Base-by-base conservation (phyloP, 1,284 basidiomycete species). In the Neolentinus lepideus region DNA sequence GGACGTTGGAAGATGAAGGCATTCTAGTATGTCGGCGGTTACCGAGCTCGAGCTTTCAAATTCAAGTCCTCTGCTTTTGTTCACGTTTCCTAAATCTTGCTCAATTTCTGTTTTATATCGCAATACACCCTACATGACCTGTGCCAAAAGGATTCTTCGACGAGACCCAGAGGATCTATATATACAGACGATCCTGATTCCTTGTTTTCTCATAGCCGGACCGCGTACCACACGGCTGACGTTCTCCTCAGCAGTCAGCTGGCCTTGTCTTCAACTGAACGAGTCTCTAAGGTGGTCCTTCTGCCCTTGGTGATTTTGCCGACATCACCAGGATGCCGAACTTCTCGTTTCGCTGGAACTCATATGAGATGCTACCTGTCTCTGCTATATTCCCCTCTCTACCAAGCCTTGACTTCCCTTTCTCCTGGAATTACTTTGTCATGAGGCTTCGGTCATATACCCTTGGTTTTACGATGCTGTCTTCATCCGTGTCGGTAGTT, bases 1-100 rank as follows among this genome's bases (percentile, higher is more conserved):
- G 62, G 57, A 66, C 58, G 60, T 10, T 21, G 25, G 27, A 25
- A 16, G n/a, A 11, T 6, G 47, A 50, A 29, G 47, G 3, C 47
- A 50, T 50, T 24, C 27, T 29, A 21, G 47, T 50, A 35, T 35
- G 33, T 35, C 33, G 33, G 9, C 33, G 33, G 33, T n/a, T n/a
- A n/a, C n/a, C n/a, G n/a, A n/a, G n/a, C n/a, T n/a, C n/a, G n/a
- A n/a, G n/a, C n/a, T n/a, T n/a, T n/a, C n/a, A n/a, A n/a, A n/a
- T n/a, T n/a, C n/a, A n/a, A n/a, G n/a, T n/a, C n/a, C n/a, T n/a
- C n/a, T n/a, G n/a, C n/a, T n/a, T n/a, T n/a, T n/a, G n/a, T n/a
- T n/a, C n/a, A n/a, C n/a, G n/a, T n/a, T n/a, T n/a, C n/a, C n/a
- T n/a, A n/a, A n/a, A n/a, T n/a, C n/a, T n/a, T n/a, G n/a, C n/a